Conservation (phyloP, 345 rosid genomes). For the Lagerstroemia speciosa region DNA sequence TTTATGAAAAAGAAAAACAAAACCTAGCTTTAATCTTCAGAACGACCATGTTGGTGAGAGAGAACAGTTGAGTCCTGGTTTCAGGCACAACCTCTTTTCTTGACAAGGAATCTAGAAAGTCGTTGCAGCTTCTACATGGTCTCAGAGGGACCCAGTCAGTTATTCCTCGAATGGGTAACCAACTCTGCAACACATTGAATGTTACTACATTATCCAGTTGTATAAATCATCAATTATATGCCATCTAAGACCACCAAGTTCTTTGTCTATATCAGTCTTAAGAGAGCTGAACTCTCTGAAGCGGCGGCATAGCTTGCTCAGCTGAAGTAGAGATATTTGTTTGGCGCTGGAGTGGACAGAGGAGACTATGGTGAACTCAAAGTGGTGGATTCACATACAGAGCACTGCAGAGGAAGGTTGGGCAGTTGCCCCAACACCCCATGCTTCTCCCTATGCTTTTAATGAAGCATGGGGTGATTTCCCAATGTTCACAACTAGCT, state of each 20-base stretch:
- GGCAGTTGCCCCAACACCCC: constrained; percentile 50
- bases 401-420: constrained; percentile 48
- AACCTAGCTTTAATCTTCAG: constrained; percentile 26
- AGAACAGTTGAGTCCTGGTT: constrained; percentile 63
- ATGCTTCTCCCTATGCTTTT: constrained; percentile 41
- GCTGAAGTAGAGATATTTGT: constrained; percentile 46
- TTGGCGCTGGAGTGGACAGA: constrained; percentile 73
- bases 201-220: neutral
- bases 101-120: constrained; percentile 55
- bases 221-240: neutral
- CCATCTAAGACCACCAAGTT: neutral
- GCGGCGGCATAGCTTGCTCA: constrained; percentile 33
- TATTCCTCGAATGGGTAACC: constrained; percentile 68
- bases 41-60: constrained; percentile 24
- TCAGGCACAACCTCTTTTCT: constrained; percentile 60
- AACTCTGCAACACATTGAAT: neutral
- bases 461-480: constrained; percentile 15
- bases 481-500: no score
- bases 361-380: constrained; percentile 45
- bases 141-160: constrained; percentile 65
- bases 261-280: constrained; percentile 35
- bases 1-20: neutral
- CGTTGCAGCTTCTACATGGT: constrained; percentile 76
- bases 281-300: constrained; percentile 67
- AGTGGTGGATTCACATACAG: constrained; percentile 83